These are phyloP conservation scores for Aegilops speltoides DNA, from an alignment of 176 grass and related monocot genomes.

Conservation along the genomic window DNA sequence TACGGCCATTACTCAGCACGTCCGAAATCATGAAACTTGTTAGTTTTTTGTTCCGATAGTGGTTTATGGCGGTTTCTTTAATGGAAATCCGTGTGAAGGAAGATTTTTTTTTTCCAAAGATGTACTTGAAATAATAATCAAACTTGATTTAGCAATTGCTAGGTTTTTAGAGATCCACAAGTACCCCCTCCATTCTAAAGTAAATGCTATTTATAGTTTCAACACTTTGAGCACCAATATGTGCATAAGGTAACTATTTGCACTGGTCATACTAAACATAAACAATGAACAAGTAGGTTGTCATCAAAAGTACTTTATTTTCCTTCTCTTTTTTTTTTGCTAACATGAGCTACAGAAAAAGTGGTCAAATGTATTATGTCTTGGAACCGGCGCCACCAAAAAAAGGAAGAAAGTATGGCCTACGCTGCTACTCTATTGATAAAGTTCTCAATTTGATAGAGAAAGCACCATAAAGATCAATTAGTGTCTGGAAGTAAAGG, in stretches of 20 bases:
- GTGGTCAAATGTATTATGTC: background rate
- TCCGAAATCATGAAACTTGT: background rate
- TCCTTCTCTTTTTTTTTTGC: no score
- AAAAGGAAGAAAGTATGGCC: background rate
- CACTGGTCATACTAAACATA: no score
- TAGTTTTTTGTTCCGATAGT: no score
- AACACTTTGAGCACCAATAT: background rate
- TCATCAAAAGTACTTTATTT: background rate
- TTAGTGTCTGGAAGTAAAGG: background rate
- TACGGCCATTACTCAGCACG: background rate
- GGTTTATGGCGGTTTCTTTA: no score
- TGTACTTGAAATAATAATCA: background rate
- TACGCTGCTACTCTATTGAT: background rate
- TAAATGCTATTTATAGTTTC: background rate
- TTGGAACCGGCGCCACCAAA: background rate
- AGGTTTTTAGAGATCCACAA: no score
- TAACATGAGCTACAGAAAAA: background rate
- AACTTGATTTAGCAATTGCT: background rate
- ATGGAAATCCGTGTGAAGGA: no score
- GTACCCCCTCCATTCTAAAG: background rate
- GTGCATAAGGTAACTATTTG: background rate
- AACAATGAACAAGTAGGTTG: no score
- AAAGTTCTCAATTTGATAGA: background rate
- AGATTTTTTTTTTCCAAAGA: no score
- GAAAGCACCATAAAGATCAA: background rate